Evolutionary conservation across 2,329 filamentous ascomycete genomes (phyloP).

Genomic region (Cordyceps militaris): DNA sequence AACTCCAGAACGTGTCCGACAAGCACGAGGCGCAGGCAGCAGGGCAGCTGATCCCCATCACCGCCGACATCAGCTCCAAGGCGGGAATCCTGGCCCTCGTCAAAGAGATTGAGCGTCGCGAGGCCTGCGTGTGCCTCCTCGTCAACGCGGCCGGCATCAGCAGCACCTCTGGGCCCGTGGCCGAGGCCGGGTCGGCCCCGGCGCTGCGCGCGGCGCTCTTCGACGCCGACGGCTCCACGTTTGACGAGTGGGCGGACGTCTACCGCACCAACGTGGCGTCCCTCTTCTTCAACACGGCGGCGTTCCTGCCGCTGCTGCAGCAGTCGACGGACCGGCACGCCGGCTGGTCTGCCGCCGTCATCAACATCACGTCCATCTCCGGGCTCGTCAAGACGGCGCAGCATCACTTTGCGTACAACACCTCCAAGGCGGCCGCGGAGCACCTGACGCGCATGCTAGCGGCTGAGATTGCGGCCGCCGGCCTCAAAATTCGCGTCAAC

Average conservation of each 20-base stretch:
- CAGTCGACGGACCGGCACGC: conserved; percentile 34
- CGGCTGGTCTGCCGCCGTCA: conserved; percentile 51
- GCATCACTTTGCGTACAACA: conserved; percentile 60
- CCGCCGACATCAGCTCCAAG: conserved; percentile 57
- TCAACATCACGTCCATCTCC: conserved; percentile 63
- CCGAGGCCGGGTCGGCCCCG: conserved; percentile 34
- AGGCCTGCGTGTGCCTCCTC: conserved; percentile 55
- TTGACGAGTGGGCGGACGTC: conserved; percentile 64
- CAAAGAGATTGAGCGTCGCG: conserved; percentile 46
- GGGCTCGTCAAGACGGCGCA: conserved; percentile 56
- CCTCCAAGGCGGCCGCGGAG: conserved; percentile 56
- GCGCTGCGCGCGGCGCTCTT: conserved; percentile 59
- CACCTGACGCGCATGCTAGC: conserved; percentile 60
- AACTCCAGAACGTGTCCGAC: conserved; percentile 52
- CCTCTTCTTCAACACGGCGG: conserved; percentile 57
- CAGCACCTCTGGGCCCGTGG: conserved; percentile 42
- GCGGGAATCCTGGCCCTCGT: conserved; percentile 51
- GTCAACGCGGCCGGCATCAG: conserved; percentile 64
- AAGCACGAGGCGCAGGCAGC: conserved; percentile 46
- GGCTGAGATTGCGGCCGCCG: conserved; percentile 49
- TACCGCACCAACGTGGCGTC: conserved; percentile 72
- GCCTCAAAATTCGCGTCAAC: conserved; percentile 60
- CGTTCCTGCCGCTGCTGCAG: conserved; percentile 56
- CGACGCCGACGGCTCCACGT: conserved; percentile 48
- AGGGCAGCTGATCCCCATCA: conserved; percentile 52